Evolutionary conservation across 106 monocot species (phyloP).

Genomic region (Cymbidium sinense): DNA sequence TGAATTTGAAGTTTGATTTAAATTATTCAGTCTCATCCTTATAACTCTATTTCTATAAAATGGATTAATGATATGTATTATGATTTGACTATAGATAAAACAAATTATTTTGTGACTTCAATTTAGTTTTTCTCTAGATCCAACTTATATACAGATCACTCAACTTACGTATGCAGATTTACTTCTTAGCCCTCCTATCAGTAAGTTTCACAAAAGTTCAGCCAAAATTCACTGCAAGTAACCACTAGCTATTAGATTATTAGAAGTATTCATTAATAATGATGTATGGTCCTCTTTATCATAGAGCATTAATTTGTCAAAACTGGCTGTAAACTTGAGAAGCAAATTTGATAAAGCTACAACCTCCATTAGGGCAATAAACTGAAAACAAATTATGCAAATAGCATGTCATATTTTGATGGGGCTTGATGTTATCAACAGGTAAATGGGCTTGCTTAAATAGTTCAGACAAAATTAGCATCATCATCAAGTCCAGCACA

Average conservation of each 20-base stretch:
- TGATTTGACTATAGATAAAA: too few species aligned
- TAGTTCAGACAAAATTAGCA: neutral
- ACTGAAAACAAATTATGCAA: neutral
- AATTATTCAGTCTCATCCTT: too few species aligned
- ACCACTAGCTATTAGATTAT: neutral
- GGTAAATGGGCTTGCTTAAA: neutral
- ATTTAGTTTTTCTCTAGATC: too few species aligned
- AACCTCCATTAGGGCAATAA: neutral
- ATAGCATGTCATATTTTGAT: conserved; percentile 1
- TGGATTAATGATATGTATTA: too few species aligned
- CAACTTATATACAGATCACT: too few species aligned
- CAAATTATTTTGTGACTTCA: too few species aligned
- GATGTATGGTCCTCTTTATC: neutral
- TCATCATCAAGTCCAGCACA: neutral
- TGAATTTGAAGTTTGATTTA: too few species aligned
- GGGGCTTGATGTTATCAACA: neutral
- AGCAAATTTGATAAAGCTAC: neutral
- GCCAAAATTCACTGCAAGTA: neutral
- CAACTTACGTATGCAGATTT: too few species aligned
- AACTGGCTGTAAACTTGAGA: neutral
- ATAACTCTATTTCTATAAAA: too few species aligned
- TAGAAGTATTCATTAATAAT: neutral
- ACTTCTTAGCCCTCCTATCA: too few species aligned
- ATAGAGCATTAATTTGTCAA: neutral
- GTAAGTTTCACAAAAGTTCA: neutral